phyloP scores from a whole-genome alignment of 1,139 yeast species.

The Scheffersomyces segobiensis region DNA sequence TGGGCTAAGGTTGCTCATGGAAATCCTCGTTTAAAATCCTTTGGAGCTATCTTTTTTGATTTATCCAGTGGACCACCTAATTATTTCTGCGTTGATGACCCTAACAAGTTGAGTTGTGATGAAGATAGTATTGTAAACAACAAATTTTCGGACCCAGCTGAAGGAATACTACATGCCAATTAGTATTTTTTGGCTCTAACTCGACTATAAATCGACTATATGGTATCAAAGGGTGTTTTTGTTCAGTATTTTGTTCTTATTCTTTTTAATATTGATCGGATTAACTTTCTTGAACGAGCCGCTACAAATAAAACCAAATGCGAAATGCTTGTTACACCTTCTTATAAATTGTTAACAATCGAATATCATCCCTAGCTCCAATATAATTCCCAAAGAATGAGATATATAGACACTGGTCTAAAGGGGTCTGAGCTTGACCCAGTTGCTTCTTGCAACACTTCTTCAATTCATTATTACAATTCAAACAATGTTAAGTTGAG shows the following conservation, averaged over 20 bases:
- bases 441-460: not conserved
- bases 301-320: not conserved
- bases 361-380: not conserved
- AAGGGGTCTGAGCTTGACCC: not conserved
- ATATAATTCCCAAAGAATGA: not conserved
- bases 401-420: not conserved
- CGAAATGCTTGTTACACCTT: not conserved
- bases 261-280: not conserved
- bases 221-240: too few species aligned
- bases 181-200: too few species aligned
- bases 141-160: not conserved
- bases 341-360: too few species aligned
- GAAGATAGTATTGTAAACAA: constrained; percentile 2
- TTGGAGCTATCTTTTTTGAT: constrained; percentile 19
- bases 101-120: constrained; percentile 13
- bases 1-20: not conserved
- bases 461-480: not conserved
- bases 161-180: not conserved
- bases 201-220: too few species aligned
- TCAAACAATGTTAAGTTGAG: not conserved
- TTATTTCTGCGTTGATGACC: constrained; percentile 19
- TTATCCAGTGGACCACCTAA: constrained; percentile 10
- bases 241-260: too few species aligned
- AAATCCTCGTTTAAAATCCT: constrained; percentile 3
- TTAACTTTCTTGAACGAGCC: not conserved